Evolutionary conservation across 805 yeast species (phyloP), one percentile per base, ranked within the genome.

Genomic region (Metschnikowia picachoensis): DNA sequence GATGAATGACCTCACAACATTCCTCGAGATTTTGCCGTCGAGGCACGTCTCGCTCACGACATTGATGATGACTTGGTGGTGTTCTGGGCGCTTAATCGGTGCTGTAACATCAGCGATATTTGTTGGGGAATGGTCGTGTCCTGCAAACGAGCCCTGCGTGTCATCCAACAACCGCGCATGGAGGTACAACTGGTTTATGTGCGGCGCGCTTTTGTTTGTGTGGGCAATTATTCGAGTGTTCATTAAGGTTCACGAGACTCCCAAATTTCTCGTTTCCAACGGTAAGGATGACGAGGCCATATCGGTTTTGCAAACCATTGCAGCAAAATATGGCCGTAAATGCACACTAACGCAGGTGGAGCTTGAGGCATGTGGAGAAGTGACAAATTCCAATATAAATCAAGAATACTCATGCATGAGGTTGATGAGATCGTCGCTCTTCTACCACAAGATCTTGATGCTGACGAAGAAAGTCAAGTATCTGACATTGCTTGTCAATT

Each of bases 1-100:
- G 48, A 80, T 77, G 4, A 60, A 77, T 17, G 84, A 79, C 57
- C 74, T 80, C 15, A 69, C 80, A 36, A 75, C 77, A 10, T 77
- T 77, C 52, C 59, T 79, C 30, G 83, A 79, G 56, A 77, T 72
- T 47, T 62, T 79, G 46, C 84, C 85, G 3, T 63, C 69, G 37
- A 71, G 70, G 41, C 62, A 72, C 52, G 80, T 77, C 52, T 79
- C 73, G 72, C 58, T 78, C 50, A 66, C 76, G 41, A 78, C 83
- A 2, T 66, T 76, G 30, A 70, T 80, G 57, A 68, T 61, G 8
- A 57, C 47, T 10, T 58, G 58, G 79, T 80, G 85, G 86, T 81
- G 83, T 37, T 65, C 81, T 30, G 85, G 85, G 28, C 85, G 80
- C 57, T 71, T 80, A 2, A 64, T 80, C 36, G 73, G 81, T 12